Conservation (phyloP, 202 grass and related monocot species). For the Setaria viridis region DNA sequence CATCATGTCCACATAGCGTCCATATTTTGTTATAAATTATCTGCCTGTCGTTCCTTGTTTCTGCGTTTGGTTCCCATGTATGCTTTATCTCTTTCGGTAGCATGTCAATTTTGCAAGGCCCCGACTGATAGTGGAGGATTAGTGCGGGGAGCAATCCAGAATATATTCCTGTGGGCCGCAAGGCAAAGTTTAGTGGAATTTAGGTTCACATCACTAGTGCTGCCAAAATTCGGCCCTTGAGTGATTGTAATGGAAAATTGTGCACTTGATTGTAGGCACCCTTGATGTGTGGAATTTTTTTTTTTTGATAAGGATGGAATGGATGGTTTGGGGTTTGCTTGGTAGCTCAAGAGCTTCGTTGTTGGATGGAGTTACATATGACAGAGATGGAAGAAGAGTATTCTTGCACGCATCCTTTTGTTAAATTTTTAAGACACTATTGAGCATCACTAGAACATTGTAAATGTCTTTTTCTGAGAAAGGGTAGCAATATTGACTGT, state of each 20-base stretch:
- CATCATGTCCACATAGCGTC: not conserved
- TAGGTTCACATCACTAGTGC: conserved; percentile 27
- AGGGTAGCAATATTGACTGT: conserved; percentile 12
- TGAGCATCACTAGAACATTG: conserved; percentile 22
- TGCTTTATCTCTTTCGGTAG: conserved; percentile 40
- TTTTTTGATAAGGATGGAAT: too few species aligned
- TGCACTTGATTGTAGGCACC: not conserved
- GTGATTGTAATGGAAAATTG: conserved; percentile 18
- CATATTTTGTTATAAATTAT: conserved; percentile 28
- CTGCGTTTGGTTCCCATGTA: conserved; percentile 29
- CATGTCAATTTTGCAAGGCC: conserved; percentile 23
- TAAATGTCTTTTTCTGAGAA: not conserved
- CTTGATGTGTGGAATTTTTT: not conserved
- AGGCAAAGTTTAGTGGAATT: conserved; percentile 21
- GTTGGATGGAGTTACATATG: not conserved
- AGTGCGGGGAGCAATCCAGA: conserved; percentile 44
- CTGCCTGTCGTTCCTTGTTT: not conserved
- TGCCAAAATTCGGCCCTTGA: not conserved
- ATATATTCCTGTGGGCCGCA: conserved; percentile 50
- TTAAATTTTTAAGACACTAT: conserved; percentile 22
- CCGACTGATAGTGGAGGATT: conserved; percentile 36
- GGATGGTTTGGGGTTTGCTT: conserved; percentile 14
- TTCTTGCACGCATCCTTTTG: conserved; percentile 15
- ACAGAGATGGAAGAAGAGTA: conserved; percentile 27
- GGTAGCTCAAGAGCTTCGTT: conserved; percentile 16